Percentiles rank a stretch among this genome's conserved stretches.
These are phyloP conservation scores for Plectosphaerella cucumerina DNA, from an alignment of 2,329 filamentous ascomycete species.

Conservation along the genomic window DNA sequence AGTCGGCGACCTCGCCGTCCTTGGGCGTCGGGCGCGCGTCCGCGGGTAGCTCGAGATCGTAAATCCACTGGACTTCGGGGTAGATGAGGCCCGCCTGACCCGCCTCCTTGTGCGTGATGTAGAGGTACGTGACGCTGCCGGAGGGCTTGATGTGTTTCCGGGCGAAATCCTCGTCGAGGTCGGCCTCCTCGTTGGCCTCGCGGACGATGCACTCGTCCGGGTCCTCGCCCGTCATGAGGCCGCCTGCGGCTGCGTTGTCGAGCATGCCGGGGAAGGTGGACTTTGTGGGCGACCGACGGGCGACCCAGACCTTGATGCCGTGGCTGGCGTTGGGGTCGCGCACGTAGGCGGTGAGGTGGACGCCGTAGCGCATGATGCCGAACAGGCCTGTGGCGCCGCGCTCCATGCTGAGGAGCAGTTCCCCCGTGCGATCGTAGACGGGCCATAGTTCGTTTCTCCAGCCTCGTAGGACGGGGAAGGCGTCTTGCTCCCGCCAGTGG, in stretches of 20 bases:
- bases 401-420: conserved; percentile 71
- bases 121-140: conserved; percentile 80
- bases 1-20: conserved; percentile 86
- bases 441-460: conserved; percentile 83
- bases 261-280: conserved; percentile 88
- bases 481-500: conserved; percentile 65
- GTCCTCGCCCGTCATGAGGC: conserved; percentile 74
- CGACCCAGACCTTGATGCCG: conserved; percentile 79
- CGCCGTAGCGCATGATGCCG: conserved; percentile 72
- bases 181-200: conserved; percentile 87
- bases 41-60: conserved; percentile 73
- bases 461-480: conserved; percentile 69
- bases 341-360: conserved; percentile 76
- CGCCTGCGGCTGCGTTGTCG: conserved; percentile 88
- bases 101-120: conserved; percentile 73
- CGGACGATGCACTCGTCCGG: conserved; percentile 79
- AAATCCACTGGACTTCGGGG: conserved; percentile 88
- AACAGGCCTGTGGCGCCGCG: conserved; percentile 70
- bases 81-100: conserved; percentile 80
- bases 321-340: conserved; percentile 30
- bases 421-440: conserved; percentile 62
- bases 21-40: conserved; percentile 69
- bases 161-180: conserved; percentile 66
- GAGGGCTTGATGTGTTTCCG: conserved; percentile 51
- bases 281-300: conserved; percentile 71